phyloP scores from a whole-genome alignment of 345 rosid species.

The Trapa bicornis region DNA sequence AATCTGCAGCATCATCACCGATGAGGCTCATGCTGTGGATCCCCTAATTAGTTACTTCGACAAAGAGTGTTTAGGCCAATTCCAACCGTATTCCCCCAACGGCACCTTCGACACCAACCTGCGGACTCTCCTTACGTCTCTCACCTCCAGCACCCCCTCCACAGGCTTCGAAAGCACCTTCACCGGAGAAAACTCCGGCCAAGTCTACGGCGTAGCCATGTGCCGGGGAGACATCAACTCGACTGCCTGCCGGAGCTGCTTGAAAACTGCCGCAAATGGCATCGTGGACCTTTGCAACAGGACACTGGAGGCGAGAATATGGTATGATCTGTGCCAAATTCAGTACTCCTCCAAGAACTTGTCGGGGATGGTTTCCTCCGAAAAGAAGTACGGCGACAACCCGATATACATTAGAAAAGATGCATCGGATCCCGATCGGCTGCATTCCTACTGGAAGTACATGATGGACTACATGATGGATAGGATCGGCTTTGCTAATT shows the following conservation, averaged over 20 bases:
- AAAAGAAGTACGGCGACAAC: slow-evolving; percentile 12
- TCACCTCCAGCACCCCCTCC: slow-evolving; percentile 10
- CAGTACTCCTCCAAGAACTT: slow-evolving; percentile 17
- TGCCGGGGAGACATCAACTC: slow-evolving; percentile 22
- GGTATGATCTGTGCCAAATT: slow-evolving; percentile 29
- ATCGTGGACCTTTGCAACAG: slow-evolving; percentile 9
- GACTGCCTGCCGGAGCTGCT: slow-evolving; percentile 16
- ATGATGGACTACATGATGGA: slow-evolving; percentile 14
- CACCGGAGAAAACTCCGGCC: slow-evolving; percentile 6
- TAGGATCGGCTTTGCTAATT: slow-evolving; percentile 6
- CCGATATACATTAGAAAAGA: slow-evolving; percentile 5
- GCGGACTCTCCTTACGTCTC: slow-evolving; percentile 8
- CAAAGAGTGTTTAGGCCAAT: background rate
- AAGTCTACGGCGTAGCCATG: slow-evolving; percentile 20
- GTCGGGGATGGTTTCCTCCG: slow-evolving; percentile 12
- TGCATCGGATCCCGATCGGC: slow-evolving; percentile 11
- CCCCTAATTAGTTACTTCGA: too few relatives aligned
- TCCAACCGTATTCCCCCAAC: slow-evolving; percentile 7
- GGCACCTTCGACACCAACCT: slow-evolving; percentile 13
- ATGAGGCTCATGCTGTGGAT: too few relatives aligned
- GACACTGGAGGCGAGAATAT: slow-evolving; percentile 14
- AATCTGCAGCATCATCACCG: too few relatives aligned
- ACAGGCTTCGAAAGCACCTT: slow-evolving; percentile 15
- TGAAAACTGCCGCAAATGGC: slow-evolving; percentile 13
- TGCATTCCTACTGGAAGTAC: slow-evolving; percentile 4